Base-by-base conservation (phyloP, 139 green algal genomes). In the Volvox africanus region DNA sequence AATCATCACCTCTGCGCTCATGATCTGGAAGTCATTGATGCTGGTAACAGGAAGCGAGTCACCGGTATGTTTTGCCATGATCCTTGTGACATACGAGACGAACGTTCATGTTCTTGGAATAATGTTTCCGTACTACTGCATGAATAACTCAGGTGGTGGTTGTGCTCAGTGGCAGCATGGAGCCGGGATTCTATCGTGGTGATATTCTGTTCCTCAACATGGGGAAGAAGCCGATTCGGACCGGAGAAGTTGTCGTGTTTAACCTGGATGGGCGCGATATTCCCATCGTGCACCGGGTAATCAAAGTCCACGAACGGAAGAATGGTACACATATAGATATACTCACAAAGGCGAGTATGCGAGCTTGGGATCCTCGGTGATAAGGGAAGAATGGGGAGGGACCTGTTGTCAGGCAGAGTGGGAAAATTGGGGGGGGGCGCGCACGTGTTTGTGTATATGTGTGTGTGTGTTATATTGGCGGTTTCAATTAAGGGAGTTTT, bases 141-240 rank as follows among this genome's bases (percentile, higher is more conserved):
- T 61, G 21, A 28, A 82, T 82, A 33, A 22, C 28, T 32, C 95
- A 98, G 96, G 96, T 99, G 30, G 98, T 99, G 36, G 98, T 99
- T 20, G 98, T 99, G 20, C 94, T 99, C 19, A 98, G 95, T 82
- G 98, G 98, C 6, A 99, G 96, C 94, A 99, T 99, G 98, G 98
- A 99, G 92, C 98, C 98, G 9, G 98, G 94, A 0, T 99, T 99
- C 90, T 96, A 98, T 79, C 92, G 98, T 1, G 98, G 98, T 0
- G 98, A 99, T 95, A 99, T 99, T 79, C 94, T 99, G 26, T 99
- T 99, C 89, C 92, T 99, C 17, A 96, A 98, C 94, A 97, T 98
- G 94, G 96, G 95, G 61, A 95, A 73, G 17, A 89, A 87, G 36
- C 96, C 95, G 19, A 89, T 97, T 9, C 91, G 93, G 18, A 96